Evolutionary conservation across 768 basidiomycete species (phyloP), one percentile per base, ranked within the genome.

Genomic region (Xanthoconium purpureum): DNA sequence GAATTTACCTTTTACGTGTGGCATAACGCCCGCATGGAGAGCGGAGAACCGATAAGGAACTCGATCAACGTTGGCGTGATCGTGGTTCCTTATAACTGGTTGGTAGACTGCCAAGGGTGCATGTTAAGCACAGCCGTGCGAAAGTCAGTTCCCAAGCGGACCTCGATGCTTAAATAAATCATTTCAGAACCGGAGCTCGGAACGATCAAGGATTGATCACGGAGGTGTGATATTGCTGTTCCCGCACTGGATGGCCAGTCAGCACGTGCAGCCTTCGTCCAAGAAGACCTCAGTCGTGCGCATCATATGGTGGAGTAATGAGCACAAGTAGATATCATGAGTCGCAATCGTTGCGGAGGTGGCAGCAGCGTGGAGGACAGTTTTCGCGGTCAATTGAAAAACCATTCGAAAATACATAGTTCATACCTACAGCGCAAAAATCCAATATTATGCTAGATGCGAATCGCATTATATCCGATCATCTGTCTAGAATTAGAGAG

Each of bases 341-440:
- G n/a, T 14, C 40, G 35, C 30, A 7, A 30, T 47, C n/a, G 10
- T 17, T 44, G 33, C 13, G 10, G 37, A 45, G 24, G 39, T 5
- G n/a, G 30, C n/a, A n/a, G 33, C 10, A 35, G 18, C 39, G 11
- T 24, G 4, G 24, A 24, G 24, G 24, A 24, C 24, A 24, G 24
- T 24, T 20, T 38, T 28, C 14, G 5, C 20, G 11, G 14, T 59
- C 17, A 35, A 48, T 46, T 49, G 24, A 24, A 24, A 24, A 24
- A 24, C 24, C 24, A 15, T 8, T 35, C 1, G 7, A 28, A 38
- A 47, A 24, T 24, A 24, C 24, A 42, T 24, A 14, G 33, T 30
- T 62, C 53, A 53, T 62, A 63, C 63, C 55, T 54, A 17, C 50
- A n/a, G 24, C 40, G 43, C 15, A 38, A 9, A 44, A 37, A 17